Percentiles rank a stretch among this genome's conserved stretches.
These are phyloP conservation scores for Teratosphaeria pseudoeucalypti DNA, from an alignment of 2,329 filamentous ascomycete genomes.

Conservation along the genomic window DNA sequence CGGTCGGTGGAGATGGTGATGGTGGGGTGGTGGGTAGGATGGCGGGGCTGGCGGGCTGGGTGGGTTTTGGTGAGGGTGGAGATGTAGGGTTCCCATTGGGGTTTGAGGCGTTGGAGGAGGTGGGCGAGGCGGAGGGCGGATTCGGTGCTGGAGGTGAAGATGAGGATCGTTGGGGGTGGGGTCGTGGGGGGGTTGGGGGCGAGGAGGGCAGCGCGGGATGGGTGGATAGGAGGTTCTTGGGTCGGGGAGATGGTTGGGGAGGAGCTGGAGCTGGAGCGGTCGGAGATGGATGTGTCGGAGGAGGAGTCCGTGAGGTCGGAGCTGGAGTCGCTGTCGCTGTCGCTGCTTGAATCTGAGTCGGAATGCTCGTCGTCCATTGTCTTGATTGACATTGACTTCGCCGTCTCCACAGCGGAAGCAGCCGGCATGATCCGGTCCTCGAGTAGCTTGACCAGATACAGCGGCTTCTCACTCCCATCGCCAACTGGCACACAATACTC, in stretches of 20 bases:
- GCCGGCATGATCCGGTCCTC: conserved; percentile 38
- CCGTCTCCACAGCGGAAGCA: background rate
- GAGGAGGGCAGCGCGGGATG: conserved; percentile 5
- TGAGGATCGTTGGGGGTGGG: conserved; percentile 44
- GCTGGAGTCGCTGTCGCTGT: conserved; percentile 2
- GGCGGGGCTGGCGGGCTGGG: background rate
- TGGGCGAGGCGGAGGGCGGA: conserved; percentile 76
- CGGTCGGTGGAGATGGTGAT: conserved; percentile 78
- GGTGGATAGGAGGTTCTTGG: conserved; percentile 2
- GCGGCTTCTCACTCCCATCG: conserved; percentile 50
- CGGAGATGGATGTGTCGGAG: conserved; percentile 1
- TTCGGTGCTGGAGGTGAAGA: conserved; percentile 89
- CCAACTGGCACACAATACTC: conserved; percentile 41
- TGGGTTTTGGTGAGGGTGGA: conserved; percentile 46
- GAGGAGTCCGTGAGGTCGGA: conserved; percentile 2
- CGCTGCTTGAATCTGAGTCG: conserved; percentile 4
- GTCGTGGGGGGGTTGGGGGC: conserved; percentile 15
- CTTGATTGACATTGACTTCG: conserved; percentile 6
- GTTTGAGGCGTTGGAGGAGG: conserved; percentile 45
- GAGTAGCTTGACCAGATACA: conserved; percentile 74
- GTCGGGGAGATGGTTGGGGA: background rate
- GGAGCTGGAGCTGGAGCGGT: background rate
- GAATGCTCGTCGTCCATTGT: conserved; percentile 18
- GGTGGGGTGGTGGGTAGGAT: conserved; percentile 53
- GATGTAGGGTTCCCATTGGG: conserved; percentile 16